A percentile compares a stretch with the other conserved stretches of the same genome.
phyloP scores from a whole-genome alignment of 345 rosid species.

The Bruguiera gymnorhiza region DNA sequence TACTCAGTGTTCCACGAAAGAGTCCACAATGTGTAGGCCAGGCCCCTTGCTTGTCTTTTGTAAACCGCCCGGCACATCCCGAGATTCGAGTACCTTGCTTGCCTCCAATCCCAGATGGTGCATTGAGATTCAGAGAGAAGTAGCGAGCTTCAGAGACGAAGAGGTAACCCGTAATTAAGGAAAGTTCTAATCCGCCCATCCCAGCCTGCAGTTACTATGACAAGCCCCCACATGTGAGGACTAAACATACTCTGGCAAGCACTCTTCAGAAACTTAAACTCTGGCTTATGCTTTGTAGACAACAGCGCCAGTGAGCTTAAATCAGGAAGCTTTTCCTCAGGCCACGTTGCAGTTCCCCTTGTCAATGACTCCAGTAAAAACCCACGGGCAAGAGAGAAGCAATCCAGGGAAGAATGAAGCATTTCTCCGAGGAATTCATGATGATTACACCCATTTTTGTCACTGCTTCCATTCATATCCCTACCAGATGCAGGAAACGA shows the following conservation, averaged over 20 bases:
- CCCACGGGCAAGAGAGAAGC: conserved; percentile 15
- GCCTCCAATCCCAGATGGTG: too few relatives aligned
- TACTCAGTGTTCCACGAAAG: too few relatives aligned
- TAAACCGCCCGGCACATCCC: too few relatives aligned
- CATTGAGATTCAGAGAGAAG: too few relatives aligned
- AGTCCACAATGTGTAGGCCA: too few relatives aligned
- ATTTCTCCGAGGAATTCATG: conserved; percentile 7
- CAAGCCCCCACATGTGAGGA: conserved; percentile 42
- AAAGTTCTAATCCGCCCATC: conserved; percentile 45
- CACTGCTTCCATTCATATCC: conserved; percentile 3
- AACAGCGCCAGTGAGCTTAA: conserved; percentile 19
- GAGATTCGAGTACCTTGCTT: too few relatives aligned
- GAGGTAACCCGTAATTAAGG: conserved; percentile 46
- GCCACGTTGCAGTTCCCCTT: conserved; percentile 59
- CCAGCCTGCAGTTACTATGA: conserved; percentile 42
- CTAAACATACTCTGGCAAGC: conserved; percentile 23
- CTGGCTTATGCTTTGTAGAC: conserved; percentile 32
- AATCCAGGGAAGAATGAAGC: conserved; percentile 29
- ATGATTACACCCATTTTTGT: conserved; percentile 23
- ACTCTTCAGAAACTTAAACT: conserved; percentile 32
- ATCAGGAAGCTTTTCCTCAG: conserved; percentile 42
- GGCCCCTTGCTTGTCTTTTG: too few relatives aligned
- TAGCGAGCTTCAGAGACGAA: conserved; percentile 10
- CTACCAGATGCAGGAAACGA: conserved; percentile 1
- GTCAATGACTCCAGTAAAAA: conserved; percentile 23